Evolutionary conservation across 2,329 filamentous ascomycete genomes (phyloP).

Genomic region (Fusarium heterosporum): DNA sequence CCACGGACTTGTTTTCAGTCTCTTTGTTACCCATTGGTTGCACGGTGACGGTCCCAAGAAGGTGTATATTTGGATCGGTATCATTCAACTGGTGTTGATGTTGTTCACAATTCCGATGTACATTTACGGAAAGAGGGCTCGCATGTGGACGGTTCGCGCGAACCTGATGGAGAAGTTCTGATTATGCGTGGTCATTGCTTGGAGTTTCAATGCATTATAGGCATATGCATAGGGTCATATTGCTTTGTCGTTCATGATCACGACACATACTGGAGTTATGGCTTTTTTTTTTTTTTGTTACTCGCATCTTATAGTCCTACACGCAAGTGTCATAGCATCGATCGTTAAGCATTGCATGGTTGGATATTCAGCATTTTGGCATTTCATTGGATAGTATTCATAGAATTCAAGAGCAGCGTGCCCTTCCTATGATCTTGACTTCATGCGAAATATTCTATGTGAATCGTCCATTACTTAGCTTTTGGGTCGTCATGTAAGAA

Average conservation of each 20-base stretch:
- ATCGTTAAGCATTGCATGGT: conserved; percentile 3
- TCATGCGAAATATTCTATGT: background rate
- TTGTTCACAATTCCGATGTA: conserved; percentile 89
- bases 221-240: conserved; percentile 5
- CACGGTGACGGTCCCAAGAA: conserved; percentile 77
- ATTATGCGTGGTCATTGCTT: conserved; percentile 16
- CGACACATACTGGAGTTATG: conserved; percentile 3
- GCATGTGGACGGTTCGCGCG: conserved; percentile 93
- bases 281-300: background rate
- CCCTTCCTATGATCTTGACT: background rate
- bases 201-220: conserved; percentile 12
- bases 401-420: background rate
- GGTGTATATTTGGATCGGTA: conserved; percentile 85
- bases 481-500: no score
- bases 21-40: conserved; percentile 91
- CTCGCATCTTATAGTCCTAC: conserved; percentile 7
- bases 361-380: background rate
- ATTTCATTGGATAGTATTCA: conserved; percentile 7
- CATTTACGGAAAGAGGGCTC: conserved; percentile 87
- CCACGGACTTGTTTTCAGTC: conserved; percentile 87
- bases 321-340: conserved; percentile 11
- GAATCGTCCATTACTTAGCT: no score
- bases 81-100: conserved; percentile 84
- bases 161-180: conserved; percentile 84
- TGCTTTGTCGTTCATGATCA: conserved; percentile 5